These are phyloP conservation scores for Artemisia tridentata DNA, from an alignment of 129 eudicot species.

Conservation along the genomic window DNA sequence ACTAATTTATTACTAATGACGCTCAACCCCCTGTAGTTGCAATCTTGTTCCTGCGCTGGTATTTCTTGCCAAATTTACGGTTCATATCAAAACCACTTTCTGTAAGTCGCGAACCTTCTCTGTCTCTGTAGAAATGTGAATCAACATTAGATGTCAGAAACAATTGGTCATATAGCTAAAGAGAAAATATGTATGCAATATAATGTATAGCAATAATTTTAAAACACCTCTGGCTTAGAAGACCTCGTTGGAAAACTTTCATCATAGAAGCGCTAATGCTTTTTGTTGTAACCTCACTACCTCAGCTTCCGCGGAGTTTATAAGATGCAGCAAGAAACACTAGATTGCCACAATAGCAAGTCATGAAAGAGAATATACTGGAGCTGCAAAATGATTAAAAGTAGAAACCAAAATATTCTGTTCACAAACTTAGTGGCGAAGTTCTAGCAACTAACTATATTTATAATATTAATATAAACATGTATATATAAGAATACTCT, in stretches of 20 bases:
- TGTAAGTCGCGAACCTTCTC: slow-evolving; percentile 77
- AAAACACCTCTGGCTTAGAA: slow-evolving; percentile 70
- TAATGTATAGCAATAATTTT: slow-evolving; percentile 6
- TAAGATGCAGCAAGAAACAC: slow-evolving; percentile 96
- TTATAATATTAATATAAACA: slow-evolving; percentile 9
- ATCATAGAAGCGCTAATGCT: slow-evolving; percentile 88
- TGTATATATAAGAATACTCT: slow-evolving; percentile 8
- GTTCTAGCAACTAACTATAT: slow-evolving; percentile 7
- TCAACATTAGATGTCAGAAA: slow-evolving; percentile 7
- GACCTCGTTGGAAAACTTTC: slow-evolving; percentile 93
- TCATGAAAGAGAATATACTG: slow-evolving; percentile 35
- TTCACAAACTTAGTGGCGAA: slow-evolving; percentile 23
- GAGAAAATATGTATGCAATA: slow-evolving; percentile 13
- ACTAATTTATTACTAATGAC: no score
- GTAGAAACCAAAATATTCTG: slow-evolving; percentile 20
- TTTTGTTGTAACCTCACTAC: slow-evolving; percentile 54
- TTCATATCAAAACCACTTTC: no score
- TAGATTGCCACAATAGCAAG: slow-evolving; percentile 49
- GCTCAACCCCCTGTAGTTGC: no score
- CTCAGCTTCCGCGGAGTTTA: slow-evolving; percentile 80
- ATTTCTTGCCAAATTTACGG: no score
- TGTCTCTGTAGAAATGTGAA: slow-evolving; percentile 54
- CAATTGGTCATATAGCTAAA: background rate
- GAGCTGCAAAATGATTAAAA: slow-evolving; percentile 31
- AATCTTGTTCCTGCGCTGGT: no score